A percentile compares a stretch with the other conserved stretches of the same genome.
Conservation (phyloP, 2,329 filamentous ascomycete genomes). For the Stagonosporopsis chrysanthemi region DNA sequence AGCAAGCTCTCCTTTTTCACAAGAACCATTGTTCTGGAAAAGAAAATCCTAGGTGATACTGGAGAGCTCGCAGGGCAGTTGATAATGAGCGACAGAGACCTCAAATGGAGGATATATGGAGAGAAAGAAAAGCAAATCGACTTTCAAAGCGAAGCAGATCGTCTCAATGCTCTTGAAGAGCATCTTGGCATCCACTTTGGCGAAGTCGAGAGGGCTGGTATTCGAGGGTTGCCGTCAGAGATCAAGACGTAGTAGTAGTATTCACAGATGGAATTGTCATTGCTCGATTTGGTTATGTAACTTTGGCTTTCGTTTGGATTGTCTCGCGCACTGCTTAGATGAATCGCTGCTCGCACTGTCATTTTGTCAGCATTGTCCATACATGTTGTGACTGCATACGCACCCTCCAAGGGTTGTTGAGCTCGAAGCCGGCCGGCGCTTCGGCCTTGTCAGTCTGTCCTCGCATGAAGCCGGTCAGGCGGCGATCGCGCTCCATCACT, state of each 20-base stretch:
- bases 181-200: slow-evolving; percentile 55
- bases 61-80: slow-evolving; percentile 50
- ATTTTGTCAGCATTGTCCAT: slow-evolving; percentile 32
- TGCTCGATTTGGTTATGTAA: slow-evolving; percentile 27
- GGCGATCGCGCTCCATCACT: slow-evolving; percentile 73
- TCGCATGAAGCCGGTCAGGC: slow-evolving; percentile 67
- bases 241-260: slow-evolving; percentile 30
- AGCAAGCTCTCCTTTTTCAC: slow-evolving; percentile 45
- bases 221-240: slow-evolving; percentile 46
- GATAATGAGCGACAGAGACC: slow-evolving; percentile 53
- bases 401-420: slow-evolving; percentile 74
- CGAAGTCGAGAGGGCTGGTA: slow-evolving; percentile 49
- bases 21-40: slow-evolving; percentile 52
- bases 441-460: slow-evolving; percentile 67
- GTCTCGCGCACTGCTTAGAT: slow-evolving; percentile 33
- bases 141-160: slow-evolving; percentile 54
- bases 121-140: slow-evolving; percentile 51
- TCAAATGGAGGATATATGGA: slow-evolving; percentile 56
- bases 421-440: slow-evolving; percentile 69
- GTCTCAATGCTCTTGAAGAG: slow-evolving; percentile 54
- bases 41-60: slow-evolving; percentile 56
- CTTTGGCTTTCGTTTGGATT: slow-evolving; percentile 17
- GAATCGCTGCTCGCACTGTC: slow-evolving; percentile 50
- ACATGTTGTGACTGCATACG: slow-evolving; percentile 27
- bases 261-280: slow-evolving; percentile 19